Conservation (phyloP, 2,329 filamentous ascomycete genomes). For the Xylariomycetidae sp. region DNA sequence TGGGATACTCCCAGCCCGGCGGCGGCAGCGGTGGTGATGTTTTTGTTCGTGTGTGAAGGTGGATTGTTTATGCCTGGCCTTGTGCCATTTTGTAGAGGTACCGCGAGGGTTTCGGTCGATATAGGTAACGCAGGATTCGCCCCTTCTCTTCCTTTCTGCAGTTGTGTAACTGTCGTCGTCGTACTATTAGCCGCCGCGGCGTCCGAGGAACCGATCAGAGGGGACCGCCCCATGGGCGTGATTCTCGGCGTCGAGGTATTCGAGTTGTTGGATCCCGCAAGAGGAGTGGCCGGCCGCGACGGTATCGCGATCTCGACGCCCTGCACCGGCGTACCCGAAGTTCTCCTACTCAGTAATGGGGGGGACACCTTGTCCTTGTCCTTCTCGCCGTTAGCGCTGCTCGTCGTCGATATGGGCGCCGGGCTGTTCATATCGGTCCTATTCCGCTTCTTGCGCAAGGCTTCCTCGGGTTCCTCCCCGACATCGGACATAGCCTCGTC, state of each 20-base stretch:
- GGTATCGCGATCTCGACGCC: constrained; percentile 60
- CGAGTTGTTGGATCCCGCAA: constrained; percentile 34
- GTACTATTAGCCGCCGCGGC: constrained; percentile 5
- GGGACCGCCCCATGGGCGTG: constrained; percentile 31
- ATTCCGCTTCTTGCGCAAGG: constrained; percentile 41
- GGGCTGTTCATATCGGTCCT: no score
- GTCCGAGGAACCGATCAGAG: constrained; percentile 26
- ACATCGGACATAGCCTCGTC: constrained; percentile 14
- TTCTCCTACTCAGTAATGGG: constrained; percentile 39
- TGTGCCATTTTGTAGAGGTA: constrained; percentile 1
- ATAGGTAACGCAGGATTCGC: constrained; percentile 13
- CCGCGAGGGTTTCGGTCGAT: constrained; percentile 16
- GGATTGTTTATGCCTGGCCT: no score
- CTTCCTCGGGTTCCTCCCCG: constrained; percentile 26
- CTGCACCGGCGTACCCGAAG: constrained; percentile 48
- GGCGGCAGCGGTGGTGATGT: constrained; percentile 8
- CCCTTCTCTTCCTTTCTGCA: no score
- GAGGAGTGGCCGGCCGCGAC: constrained; percentile 58
- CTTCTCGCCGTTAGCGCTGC: constrained; percentile 11
- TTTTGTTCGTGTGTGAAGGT: constrained; percentile 1
- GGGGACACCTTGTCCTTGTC: constrained; percentile 31
- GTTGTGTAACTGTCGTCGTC: no score
- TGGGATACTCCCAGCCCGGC: constrained; percentile 8
- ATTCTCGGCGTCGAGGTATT: constrained; percentile 39
- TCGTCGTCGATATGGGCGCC: no score